Base-by-base conservation (phyloP, 495 filamentous ascomycete genomes). In the Lasiosphaeris hirsuta region DNA sequence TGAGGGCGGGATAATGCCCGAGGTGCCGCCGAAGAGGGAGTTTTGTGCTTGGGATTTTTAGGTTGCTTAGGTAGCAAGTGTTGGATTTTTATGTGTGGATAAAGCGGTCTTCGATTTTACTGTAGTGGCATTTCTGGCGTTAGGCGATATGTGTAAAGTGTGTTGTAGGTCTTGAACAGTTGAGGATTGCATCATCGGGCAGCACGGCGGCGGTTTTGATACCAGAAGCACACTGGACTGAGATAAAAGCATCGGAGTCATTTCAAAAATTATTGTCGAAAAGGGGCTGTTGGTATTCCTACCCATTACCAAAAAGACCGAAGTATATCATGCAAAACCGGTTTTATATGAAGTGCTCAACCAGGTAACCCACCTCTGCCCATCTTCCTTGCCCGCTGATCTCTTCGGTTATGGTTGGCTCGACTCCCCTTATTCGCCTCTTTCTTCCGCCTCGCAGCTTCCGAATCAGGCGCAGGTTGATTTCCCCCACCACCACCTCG, bases 371-470 rank as follows among this genome's bases (percentile, higher is more conserved):
- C 82, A 48, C 80, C 82, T 38, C 85, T 78, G 15, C 83, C 85
- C 78, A 93, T 89, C 77, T 94, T 94, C 70, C 77, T 88, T 50
- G 89, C 87, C 38, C 86, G 73, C 65, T 88, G 85, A 56, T 92
- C 84, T 58, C 87, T 81, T 48, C 87, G 82, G 58, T 79, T 82
- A 62, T 90, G 83, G 53, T 88, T 85, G 57, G 81, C 84, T 56
- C 75, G 82, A 3, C 78, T 80, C 23, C 78, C 80, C 58, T 82
- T 90, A 47, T 77, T 88, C 60, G 80, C 81, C 64, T 81, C 87
- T 70, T 82, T 96, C 62, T 71, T 86, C 62, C 75, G 76, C 33
- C 80, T 86, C 14, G 75, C 68, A 1, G 44, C 11, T 3, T 67
- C 86, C 43, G 72, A 73, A 53, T 86, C 81, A 1, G 10, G 80